A percentile compares a stretch with the other conserved stretches of the same genome.
Conservation (phyloP, 2,329 filamentous ascomycete genomes). For the Piedraia hortae region DNA sequence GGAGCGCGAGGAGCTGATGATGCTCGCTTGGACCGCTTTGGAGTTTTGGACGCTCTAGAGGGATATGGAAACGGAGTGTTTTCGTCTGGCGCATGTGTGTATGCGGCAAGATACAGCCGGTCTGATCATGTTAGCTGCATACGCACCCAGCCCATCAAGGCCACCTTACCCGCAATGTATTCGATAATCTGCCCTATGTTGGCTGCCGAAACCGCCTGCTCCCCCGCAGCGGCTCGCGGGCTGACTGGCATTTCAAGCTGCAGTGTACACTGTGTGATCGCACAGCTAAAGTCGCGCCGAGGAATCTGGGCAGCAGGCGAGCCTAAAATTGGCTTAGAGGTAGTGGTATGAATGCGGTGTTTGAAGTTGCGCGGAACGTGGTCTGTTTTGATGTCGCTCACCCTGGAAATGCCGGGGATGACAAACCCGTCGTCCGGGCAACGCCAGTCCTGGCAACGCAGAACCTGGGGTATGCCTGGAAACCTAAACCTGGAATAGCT, state of each 20-base stretch:
- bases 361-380: too few relatives aligned
- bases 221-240: slow-evolving; percentile 6
- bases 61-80: slow-evolving; percentile 73
- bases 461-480: too few relatives aligned
- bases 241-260: slow-evolving; percentile 10
- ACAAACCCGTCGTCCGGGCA: too few relatives aligned
- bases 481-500: too few relatives aligned
- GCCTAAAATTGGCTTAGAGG: too few relatives aligned
- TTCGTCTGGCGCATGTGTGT: slow-evolving; percentile 51
- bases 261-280: slow-evolving; percentile 1
- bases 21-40: slow-evolving; percentile 45
- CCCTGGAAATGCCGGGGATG: too few relatives aligned
- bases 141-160: too few relatives aligned
- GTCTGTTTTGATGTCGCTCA: too few relatives aligned
- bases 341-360: too few relatives aligned
- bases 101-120: slow-evolving; percentile 82
- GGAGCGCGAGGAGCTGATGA: slow-evolving; percentile 28
- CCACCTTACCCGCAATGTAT: slow-evolving; percentile 60
- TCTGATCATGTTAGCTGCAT: too few relatives aligned
- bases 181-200: slow-evolving; percentile 74
- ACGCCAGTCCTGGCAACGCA: too few relatives aligned
- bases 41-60: slow-evolving; percentile 25
- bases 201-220: slow-evolving; percentile 9
- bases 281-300: background rate
- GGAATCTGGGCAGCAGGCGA: background rate